These are phyloP conservation scores for Apiotrichum porosum DNA, from an alignment of 1,284 basidiomycete species.

Conservation along the genomic window DNA sequence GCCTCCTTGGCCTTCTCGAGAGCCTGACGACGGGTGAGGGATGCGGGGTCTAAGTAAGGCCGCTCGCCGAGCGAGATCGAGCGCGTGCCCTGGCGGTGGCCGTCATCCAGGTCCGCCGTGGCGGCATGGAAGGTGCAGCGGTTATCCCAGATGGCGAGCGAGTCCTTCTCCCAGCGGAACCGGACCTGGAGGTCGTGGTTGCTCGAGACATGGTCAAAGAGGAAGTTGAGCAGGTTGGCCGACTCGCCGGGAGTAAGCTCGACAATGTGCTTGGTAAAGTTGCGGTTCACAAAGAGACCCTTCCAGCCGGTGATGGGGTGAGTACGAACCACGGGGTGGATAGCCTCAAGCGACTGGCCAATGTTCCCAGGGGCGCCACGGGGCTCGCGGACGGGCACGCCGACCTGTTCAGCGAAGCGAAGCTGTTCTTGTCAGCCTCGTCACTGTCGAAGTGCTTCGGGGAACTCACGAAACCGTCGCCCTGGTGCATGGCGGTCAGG, in stretches of 20 bases:
- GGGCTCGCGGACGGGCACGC: constrained; percentile 8
- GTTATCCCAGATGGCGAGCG: constrained; percentile 48
- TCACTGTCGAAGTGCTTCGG: too few relatives aligned
- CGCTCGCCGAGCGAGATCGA: constrained; percentile 62
- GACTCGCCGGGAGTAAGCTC: constrained; percentile 60
- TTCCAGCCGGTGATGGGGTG: constrained; percentile 70
- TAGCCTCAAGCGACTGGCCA: constrained; percentile 57
- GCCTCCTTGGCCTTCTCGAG: constrained; percentile 7
- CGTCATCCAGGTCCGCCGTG: constrained; percentile 52
- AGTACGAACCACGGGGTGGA: constrained; percentile 54
- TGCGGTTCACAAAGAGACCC: constrained; percentile 63
- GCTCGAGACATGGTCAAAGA: constrained; percentile 48
- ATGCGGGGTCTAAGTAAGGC: constrained; percentile 54
- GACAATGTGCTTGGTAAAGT: constrained; percentile 61
- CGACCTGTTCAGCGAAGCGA: constrained; percentile 30
- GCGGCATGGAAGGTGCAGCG: constrained; percentile 38
- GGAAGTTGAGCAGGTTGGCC: constrained; percentile 33
- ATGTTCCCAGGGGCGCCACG: constrained; percentile 60
- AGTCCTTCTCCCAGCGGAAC: constrained; percentile 50
- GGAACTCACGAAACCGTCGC: constrained; percentile 51
- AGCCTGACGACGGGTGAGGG: constrained; percentile 18
- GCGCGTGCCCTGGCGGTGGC: constrained; percentile 57
- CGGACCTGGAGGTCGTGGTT: constrained; percentile 64
- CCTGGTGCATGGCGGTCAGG: constrained; percentile 58
- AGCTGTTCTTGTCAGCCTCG: too few relatives aligned